Percentiles rank a stretch among this genome's conserved stretches.
phyloP scores from a whole-genome alignment of 768 basidiomycete genomes.

The Pisolithus albus region DNA sequence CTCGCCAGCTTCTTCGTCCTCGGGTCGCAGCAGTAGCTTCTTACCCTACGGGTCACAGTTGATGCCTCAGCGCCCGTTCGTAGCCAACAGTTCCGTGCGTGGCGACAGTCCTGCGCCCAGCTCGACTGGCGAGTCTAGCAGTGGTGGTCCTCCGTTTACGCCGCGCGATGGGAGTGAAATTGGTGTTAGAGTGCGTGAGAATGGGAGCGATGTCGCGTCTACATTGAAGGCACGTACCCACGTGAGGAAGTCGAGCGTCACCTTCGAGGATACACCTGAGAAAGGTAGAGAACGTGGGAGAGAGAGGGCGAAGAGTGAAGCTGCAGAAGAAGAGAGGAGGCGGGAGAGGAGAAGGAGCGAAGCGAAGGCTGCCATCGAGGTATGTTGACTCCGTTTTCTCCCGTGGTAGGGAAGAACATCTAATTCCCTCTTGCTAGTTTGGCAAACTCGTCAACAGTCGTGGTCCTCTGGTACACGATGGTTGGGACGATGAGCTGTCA shows the following conservation, averaged over 20 bases:
- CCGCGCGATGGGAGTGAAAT: slow-evolving; percentile 74
- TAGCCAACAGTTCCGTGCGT: slow-evolving; percentile 26
- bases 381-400: slow-evolving; percentile 23
- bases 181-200: slow-evolving; percentile 16
- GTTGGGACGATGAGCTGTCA: slow-evolving; percentile 36
- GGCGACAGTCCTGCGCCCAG: slow-evolving; percentile 69
- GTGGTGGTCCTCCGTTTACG: slow-evolving; percentile 62
- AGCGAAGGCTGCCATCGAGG: slow-evolving; percentile 85
- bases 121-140: slow-evolving; percentile 81
- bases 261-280: slow-evolving; percentile 51
- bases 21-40: slow-evolving; percentile 13
- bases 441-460: slow-evolving; percentile 84
- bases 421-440: slow-evolving; percentile 40
- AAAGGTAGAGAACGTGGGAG: slow-evolving; percentile 25
- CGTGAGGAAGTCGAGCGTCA: slow-evolving; percentile 57
- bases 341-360: slow-evolving; percentile 72
- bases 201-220: slow-evolving; percentile 18
- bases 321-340: slow-evolving; percentile 47
- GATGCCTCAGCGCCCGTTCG: slow-evolving; percentile 52
- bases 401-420: not conserved
- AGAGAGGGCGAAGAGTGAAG: slow-evolving; percentile 25
- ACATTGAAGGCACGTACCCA: slow-evolving; percentile 30
- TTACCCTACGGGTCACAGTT: slow-evolving; percentile 21
- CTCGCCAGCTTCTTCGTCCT: slow-evolving; percentile 1
- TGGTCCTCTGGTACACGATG: slow-evolving; percentile 52